These are phyloP conservation scores for Blastobotrys serpentis DNA, from an alignment of 1,139 yeast genomes.

Conservation along the genomic window DNA sequence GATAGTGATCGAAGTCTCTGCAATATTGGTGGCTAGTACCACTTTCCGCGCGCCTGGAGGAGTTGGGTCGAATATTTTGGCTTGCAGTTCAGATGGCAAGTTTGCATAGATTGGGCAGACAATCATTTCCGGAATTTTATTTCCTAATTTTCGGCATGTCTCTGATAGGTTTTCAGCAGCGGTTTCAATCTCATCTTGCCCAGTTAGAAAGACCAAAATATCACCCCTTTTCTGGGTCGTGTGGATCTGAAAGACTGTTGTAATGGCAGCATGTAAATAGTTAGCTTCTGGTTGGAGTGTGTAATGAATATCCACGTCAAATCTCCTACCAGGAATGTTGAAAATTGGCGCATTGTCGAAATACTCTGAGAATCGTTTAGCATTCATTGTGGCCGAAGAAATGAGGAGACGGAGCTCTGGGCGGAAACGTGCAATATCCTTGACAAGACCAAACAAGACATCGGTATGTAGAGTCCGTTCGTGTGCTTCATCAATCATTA, in stretches of 20 bases:
- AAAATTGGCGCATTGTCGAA: constrained; percentile 79
- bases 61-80: constrained; percentile 69
- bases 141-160: constrained; percentile 64
- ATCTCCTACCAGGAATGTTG: constrained; percentile 84
- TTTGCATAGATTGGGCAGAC: constrained; percentile 85
- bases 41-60: constrained; percentile 71
- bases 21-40: constrained; percentile 75
- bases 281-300: constrained; percentile 82
- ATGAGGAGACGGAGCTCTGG: constrained; percentile 78
- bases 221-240: constrained; percentile 77
- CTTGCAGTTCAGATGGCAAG: constrained; percentile 72
- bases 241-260: constrained; percentile 80
- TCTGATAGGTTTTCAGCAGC: constrained; percentile 74
- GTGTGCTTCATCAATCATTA: constrained; percentile 94
- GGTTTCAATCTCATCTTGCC: constrained; percentile 91
- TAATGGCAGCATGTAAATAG: constrained; percentile 76
- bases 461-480: constrained; percentile 95
- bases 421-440: constrained; percentile 64
- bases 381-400: constrained; percentile 91
- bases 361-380: constrained; percentile 74
- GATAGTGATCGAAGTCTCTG: constrained; percentile 78
- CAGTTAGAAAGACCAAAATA: constrained; percentile 80
- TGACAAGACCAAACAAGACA: constrained; percentile 79
- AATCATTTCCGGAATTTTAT: constrained; percentile 61
- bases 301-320: constrained; percentile 78